Evolutionary conservation across 345 rosid species (phyloP), one percentile per base, ranked within the genome.

Genomic region (Mangifera indica): DNA sequence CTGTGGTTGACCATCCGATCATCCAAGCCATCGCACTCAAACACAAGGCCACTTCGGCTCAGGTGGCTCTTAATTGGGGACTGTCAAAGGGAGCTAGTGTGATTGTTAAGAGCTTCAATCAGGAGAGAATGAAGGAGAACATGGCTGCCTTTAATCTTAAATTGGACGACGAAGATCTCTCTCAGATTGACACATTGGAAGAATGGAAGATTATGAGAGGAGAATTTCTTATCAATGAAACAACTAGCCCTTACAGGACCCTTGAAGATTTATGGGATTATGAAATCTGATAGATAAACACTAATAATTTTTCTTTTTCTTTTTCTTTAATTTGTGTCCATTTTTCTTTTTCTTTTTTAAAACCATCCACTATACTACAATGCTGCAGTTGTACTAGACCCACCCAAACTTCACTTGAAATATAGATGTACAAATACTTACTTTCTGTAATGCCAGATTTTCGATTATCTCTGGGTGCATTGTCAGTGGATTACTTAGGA

Each of bases 1-100:
- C 91, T 20, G 97, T 91, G 32, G 84, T 91, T 51, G 83, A 88
- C 14, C 79, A 75, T 61, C 97, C 91, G 17, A 54, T 82, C 72
- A 76, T 91, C 75, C 76, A 77, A 69, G 77, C 98, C 80, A 84
- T 89, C 62, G 91, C 98, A 62, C 80, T 67, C 62, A 88, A 86
- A 58, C 90, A 91, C 77, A 61, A 80, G 5, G 88, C 86, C 21
- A 86, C 93, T 58, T 93, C 96, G 6, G 95, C 97, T 78, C 97
- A 93, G 89, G 95, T 91, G 81, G 97, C 97, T 40, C 68, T 93
- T 7, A 85, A 82, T 34, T 93, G 98, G 97, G 98, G 97, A 51
- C 66, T 88, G 74, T 84, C 97, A 20, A 91, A 74, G 79, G 96
- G 97, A n/a, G 81, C 85, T 8, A 91, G 96, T 69, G 86, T 86